These are phyloP conservation scores for Syncephalis plumigaleata DNA, from an alignment of 371 early-diverging fungal species.

Conservation along the genomic window DNA sequence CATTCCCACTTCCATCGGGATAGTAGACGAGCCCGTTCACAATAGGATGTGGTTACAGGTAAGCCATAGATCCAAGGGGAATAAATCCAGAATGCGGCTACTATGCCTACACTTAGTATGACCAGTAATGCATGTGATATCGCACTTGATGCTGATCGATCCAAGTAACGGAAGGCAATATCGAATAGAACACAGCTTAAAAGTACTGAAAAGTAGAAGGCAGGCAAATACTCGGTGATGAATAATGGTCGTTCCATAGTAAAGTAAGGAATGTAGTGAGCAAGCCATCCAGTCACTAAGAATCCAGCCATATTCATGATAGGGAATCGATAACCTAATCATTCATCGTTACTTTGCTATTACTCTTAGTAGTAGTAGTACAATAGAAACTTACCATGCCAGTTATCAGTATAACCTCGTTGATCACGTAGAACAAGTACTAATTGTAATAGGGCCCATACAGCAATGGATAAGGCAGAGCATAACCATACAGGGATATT, in stretches of 20 bases:
- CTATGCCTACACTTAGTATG: constrained; percentile 16
- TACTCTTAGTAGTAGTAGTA: too few relatives aligned
- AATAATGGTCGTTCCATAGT: constrained; percentile 81
- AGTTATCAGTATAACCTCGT: constrained; percentile 46
- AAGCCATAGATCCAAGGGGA: constrained; percentile 67
- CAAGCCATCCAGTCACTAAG: constrained; percentile 56
- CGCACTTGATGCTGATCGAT: constrained; percentile 19
- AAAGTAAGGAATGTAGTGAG: constrained; percentile 90
- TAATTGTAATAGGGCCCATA: constrained; percentile 14
- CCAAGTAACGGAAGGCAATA: constrained; percentile 20
- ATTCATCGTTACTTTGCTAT: constrained; percentile 1
- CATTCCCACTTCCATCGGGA: too few relatives aligned
- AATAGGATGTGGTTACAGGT: constrained; percentile 7
- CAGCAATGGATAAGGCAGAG: constrained; percentile 23
- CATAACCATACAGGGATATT: constrained; percentile 81
- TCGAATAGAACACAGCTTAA: constrained; percentile 48
- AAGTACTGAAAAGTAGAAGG: constrained; percentile 57
- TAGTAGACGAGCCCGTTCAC: constrained; percentile 2
- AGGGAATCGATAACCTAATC: constrained; percentile 25
- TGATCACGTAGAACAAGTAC: constrained; percentile 38
- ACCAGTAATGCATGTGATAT: constrained; percentile 22
- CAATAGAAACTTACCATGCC: constrained; percentile 19
- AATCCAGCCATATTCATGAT: constrained; percentile 43
- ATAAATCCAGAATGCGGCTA: constrained; percentile 29
- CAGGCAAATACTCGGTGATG: constrained; percentile 89